Evolutionary conservation across 331 rosid species (phyloP).

Genomic region (Quercus phellos): DNA sequence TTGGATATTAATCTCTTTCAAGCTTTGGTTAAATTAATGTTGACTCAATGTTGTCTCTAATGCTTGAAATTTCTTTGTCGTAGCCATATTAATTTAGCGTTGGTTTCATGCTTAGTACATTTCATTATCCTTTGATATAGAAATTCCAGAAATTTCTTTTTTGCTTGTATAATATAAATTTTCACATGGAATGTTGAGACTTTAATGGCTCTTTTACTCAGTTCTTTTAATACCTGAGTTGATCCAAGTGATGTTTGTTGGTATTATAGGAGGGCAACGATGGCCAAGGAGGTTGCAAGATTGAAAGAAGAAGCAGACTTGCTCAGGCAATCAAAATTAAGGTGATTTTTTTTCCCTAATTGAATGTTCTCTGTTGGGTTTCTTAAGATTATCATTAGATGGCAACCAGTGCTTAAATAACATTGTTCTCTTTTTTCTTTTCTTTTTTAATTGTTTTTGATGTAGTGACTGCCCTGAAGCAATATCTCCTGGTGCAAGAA

Average conservation of each 20-base stretch:
- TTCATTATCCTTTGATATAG: neutral
- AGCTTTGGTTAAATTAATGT: neutral
- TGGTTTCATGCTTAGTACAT: neutral
- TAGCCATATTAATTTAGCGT: neutral
- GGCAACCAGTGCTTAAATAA: neutral
- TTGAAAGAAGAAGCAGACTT: conserved; percentile 60
- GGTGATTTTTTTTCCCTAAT: conserved; percentile 32
- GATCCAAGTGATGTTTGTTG: conserved; percentile 20
- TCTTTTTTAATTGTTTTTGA: neutral
- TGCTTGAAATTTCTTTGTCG: neutral
- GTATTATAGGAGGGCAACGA: conserved; percentile 62
- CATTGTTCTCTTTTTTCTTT: neutral
- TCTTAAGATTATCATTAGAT: neutral
- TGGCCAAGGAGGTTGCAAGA: conserved; percentile 74
- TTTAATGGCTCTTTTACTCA: neutral
- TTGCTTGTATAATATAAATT: neutral
- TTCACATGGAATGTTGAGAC: neutral
- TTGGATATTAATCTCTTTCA: neutral
- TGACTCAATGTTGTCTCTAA: neutral
- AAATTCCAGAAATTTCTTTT: neutral
- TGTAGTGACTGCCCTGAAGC: conserved; percentile 48
- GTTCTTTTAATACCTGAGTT: conserved; percentile 1
- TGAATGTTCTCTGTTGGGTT: neutral
- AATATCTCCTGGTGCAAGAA: conserved; percentile 87
- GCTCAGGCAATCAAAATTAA: conserved; percentile 34